These are phyloP conservation scores for Trichoderma asperellum DNA, from an alignment of 2,329 filamentous ascomycete species.

Conservation along the genomic window DNA sequence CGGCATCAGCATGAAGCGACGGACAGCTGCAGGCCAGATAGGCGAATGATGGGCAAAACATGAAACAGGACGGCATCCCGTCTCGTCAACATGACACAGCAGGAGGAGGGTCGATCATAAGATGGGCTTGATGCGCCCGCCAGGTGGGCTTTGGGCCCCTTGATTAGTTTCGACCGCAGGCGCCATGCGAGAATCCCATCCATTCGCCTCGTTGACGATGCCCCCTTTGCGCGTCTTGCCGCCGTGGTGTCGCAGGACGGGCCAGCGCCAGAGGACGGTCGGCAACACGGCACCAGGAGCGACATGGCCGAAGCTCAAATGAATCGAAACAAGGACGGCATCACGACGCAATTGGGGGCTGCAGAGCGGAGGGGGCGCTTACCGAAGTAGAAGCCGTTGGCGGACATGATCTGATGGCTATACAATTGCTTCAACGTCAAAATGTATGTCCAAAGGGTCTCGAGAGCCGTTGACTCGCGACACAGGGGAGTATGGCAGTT, in stretches of 20 bases:
- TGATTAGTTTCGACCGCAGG: conserved; percentile 16
- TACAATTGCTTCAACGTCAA: conserved; percentile 3
- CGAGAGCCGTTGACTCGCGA: conserved; percentile 24
- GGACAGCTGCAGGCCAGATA: conserved; percentile 24
- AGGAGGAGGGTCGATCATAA: conserved; percentile 36
- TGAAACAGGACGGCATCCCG: conserved; percentile 36
- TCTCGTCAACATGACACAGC: conserved; percentile 40
- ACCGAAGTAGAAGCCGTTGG: conserved; percentile 28
- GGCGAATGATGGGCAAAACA: conserved; percentile 27
- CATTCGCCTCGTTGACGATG: not conserved
- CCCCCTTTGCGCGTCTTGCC: conserved; percentile 22
- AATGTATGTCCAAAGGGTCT: conserved; percentile 22
- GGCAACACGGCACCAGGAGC: conserved; percentile 17
- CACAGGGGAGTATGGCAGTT: conserved; percentile 32
- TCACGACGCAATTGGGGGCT: conserved; percentile 1
- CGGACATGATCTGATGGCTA: conserved; percentile 26
- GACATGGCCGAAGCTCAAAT: not conserved
- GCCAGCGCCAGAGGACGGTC: not conserved
- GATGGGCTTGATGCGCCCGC: conserved; percentile 6
- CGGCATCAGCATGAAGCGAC: conserved; percentile 26
- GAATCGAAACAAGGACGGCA: not conserved
- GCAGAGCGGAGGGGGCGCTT: conserved; percentile 5
- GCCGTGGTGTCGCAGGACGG: not conserved
- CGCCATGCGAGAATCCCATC: conserved; percentile 2
- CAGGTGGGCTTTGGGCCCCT: conserved; percentile 11